These are phyloP conservation scores for Cyclospora cayetanensis DNA, from an alignment of 169 alveolate genomes.

Conservation along the genomic window DNA sequence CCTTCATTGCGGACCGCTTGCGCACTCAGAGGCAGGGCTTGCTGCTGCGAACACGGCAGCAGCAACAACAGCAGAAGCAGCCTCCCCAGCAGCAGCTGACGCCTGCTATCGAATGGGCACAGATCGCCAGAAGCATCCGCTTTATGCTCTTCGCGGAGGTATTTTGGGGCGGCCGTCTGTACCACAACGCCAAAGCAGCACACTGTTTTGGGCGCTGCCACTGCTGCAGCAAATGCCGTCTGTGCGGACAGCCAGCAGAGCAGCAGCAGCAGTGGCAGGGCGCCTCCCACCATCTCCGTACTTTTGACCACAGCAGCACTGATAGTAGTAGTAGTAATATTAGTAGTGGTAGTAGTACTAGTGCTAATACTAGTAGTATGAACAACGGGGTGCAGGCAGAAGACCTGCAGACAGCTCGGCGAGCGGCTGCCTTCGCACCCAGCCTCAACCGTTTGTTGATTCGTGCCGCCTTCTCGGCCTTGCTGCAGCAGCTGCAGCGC, in stretches of 20 bases:
- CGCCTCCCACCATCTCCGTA: no score
- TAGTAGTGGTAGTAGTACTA: no score
- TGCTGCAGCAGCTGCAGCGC: conserved; percentile 10
- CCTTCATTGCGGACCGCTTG: neutral
- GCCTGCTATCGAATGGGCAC: neutral
- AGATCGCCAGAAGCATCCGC: neutral
- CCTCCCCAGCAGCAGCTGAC: neutral
- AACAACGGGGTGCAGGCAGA: neutral
- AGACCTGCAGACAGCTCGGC: neutral
- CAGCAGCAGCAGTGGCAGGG: conserved; percentile 27
- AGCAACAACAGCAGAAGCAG: neutral
- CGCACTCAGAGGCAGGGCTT: neutral
- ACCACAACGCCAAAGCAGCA: neutral
- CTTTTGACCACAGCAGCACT: no score
- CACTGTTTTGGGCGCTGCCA: neutral
- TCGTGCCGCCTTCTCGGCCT: neutral
- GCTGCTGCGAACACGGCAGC: neutral
- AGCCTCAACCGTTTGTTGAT: neutral
- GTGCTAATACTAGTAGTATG: neutral
- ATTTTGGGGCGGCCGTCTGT: neutral
- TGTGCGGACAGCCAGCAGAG: neutral
- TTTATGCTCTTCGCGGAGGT: neutral
- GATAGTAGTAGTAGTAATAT: no score
- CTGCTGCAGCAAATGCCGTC: neutral
- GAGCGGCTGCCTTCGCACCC: neutral